Percentiles rank a stretch among this genome's conserved stretches.
phyloP scores from a whole-genome alignment of 768 basidiomycete species.

The Cubamyces sp. region DNA sequence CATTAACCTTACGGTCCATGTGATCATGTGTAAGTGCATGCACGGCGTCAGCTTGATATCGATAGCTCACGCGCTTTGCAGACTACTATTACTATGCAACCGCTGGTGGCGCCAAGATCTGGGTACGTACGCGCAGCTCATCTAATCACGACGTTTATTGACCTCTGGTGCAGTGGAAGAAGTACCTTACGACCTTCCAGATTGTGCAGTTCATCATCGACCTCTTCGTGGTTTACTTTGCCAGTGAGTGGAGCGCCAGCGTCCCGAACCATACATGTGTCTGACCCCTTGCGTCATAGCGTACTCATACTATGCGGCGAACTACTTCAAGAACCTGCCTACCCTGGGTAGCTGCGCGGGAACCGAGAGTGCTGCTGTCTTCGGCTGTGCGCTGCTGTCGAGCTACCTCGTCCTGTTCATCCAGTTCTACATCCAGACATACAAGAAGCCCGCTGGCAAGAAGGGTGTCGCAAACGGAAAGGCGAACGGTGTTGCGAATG shows the following conservation, averaged over 20 bases:
- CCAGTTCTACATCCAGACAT: constrained; percentile 89
- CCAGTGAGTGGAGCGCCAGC: constrained; percentile 62
- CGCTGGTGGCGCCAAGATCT: constrained; percentile 94
- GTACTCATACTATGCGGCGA: constrained; percentile 79
- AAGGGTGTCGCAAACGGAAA: constrained; percentile 46
- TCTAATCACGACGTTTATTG: neutral
- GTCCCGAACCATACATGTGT: neutral
- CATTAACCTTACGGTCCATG: constrained; percentile 91
- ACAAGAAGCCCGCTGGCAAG: constrained; percentile 62
- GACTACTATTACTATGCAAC: constrained; percentile 99
- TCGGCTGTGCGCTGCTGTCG: constrained; percentile 87
- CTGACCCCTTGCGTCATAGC: constrained; percentile 41
- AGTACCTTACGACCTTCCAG: constrained; percentile 95
- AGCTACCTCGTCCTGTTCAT: constrained; percentile 95
- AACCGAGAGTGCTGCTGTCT: constrained; percentile 82
- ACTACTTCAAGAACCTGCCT: constrained; percentile 67
- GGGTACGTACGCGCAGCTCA: constrained; percentile 56
- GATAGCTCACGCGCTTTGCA: constrained; percentile 35
- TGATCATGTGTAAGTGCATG: constrained; percentile 89
- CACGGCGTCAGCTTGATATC: neutral
- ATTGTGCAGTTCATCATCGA: constrained; percentile 96
- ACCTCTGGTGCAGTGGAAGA: constrained; percentile 81
- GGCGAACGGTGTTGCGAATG: constrained; percentile 52
- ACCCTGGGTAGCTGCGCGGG: constrained; percentile 83
- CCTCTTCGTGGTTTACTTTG: constrained; percentile 89